A percentile compares a stretch with the other conserved stretches of the same genome.
Evolutionary conservation across 208 protist genomes (phyloP).

Genomic region (Crithidia sp.): DNA sequence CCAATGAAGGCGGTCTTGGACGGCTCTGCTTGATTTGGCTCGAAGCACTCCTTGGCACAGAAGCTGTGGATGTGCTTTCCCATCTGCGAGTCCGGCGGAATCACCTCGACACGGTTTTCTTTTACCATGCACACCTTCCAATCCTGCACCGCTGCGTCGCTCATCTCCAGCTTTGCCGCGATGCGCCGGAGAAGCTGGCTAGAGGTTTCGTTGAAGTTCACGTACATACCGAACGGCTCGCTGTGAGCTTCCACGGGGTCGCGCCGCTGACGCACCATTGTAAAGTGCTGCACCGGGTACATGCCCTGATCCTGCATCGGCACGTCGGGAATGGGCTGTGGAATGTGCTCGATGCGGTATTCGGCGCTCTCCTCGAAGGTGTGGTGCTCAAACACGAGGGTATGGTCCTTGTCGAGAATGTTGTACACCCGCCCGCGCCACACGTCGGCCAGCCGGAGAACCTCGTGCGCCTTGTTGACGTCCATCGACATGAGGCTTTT

Average conservation of each 20-base stretch:
- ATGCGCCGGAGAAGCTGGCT: constrained; percentile 66
- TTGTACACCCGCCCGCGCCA: constrained; percentile 88
- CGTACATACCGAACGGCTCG: constrained; percentile 86
- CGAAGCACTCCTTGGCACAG: constrained; percentile 52
- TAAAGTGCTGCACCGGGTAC: constrained; percentile 85
- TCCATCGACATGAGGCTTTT: constrained; percentile 44
- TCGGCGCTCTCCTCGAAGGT: constrained; percentile 90
- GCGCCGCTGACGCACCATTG: constrained; percentile 60
- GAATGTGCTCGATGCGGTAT: constrained; percentile 85
- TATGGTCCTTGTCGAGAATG: constrained; percentile 73
- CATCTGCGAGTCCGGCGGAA: constrained; percentile 63
- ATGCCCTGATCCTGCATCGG: constrained; percentile 55
- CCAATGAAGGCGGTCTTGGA: constrained; percentile 82
- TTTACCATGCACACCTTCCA: constrained; percentile 89
- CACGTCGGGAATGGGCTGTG: constrained; percentile 54
- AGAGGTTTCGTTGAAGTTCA: constrained; percentile 61
- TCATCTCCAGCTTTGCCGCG: constrained; percentile 74
- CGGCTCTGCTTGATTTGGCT: constrained; percentile 68
- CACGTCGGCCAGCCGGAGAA: constrained; percentile 83
- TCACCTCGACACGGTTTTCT: constrained; percentile 65
- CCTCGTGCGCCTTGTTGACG: constrained; percentile 60
- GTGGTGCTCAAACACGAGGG: constrained; percentile 66
- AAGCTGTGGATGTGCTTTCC: constrained; percentile 66
- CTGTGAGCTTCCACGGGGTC: constrained; percentile 82
- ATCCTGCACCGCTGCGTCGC: constrained; percentile 69